Conservation (phyloP, 176 grass and related monocot species). For the Cymbopogon citratus region DNA sequence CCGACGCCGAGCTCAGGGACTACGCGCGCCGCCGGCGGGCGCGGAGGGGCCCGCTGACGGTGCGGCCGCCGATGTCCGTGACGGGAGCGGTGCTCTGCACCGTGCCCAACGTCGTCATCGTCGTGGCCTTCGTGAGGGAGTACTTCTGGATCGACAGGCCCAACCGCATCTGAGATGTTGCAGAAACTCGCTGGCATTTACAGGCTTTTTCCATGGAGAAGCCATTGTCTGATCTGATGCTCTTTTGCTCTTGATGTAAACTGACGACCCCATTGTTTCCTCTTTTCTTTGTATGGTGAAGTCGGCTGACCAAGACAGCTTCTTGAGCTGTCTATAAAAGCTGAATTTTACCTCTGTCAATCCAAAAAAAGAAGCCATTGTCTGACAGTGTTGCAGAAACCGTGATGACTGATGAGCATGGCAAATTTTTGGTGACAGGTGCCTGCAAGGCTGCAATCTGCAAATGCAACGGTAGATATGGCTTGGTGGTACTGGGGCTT, state of each 20-base stretch:
- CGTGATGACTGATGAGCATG: background rate
- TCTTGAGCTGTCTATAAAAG: background rate
- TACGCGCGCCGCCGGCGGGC: constrained; percentile 36
- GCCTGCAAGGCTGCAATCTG: background rate
- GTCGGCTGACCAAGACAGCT: background rate
- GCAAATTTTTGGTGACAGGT: background rate
- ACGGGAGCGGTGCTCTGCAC: constrained; percentile 25
- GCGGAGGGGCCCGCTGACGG: constrained; percentile 30
- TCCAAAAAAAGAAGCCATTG: background rate
- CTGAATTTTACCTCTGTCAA: background rate
- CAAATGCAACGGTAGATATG: background rate
- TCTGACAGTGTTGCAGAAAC: background rate
- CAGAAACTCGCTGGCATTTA: background rate
- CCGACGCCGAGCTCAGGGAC: constrained; percentile 33
- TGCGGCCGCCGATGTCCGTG: constrained; percentile 18
- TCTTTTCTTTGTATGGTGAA: background rate
- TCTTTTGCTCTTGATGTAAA: background rate
- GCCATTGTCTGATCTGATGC: background rate
- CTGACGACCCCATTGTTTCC: background rate
- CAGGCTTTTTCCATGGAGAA: background rate
- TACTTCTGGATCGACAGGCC: constrained; percentile 32
- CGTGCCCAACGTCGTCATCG: constrained; percentile 25
- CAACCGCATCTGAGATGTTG: constrained; percentile 25
- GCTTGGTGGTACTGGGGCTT: background rate
- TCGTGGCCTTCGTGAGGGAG: constrained; percentile 24